Percentiles rank a stretch among this genome's conserved stretches.
Evolutionary conservation across 768 basidiomycete genomes (phyloP).

Genomic region (Amanita pseudoporphyria): DNA sequence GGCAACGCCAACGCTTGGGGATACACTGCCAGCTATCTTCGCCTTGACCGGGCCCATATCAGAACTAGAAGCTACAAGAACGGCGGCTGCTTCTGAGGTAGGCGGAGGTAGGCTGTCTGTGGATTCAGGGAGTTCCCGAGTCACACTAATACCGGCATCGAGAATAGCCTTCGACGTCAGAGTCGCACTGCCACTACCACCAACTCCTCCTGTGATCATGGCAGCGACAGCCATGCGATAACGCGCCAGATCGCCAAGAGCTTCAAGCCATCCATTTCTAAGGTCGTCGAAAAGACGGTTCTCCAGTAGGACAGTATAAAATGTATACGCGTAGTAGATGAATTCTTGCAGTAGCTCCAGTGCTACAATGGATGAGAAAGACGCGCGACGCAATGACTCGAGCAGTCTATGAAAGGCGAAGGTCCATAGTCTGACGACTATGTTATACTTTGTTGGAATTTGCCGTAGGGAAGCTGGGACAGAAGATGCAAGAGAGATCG

Average conservation of each 20-base stretch:
- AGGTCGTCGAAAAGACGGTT: conserved; percentile 63
- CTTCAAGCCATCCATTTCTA: conserved; percentile 87
- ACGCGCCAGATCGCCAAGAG: conserved; percentile 90
- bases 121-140: not conserved
- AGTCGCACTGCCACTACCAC: conserved; percentile 24
- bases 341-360: conserved; percentile 92
- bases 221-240: conserved; percentile 96
- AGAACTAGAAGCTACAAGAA: conserved; percentile 27
- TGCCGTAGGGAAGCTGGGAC: conserved; percentile 84
- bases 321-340: conserved; percentile 90
- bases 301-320: conserved; percentile 86
- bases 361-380: conserved; percentile 57
- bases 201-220: conserved; percentile 49
- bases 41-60: not conserved
- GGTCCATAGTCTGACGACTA: conserved; percentile 89
- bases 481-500: conserved; percentile 75
- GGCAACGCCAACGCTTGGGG: conserved; percentile 75
- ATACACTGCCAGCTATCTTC: conserved; percentile 54
- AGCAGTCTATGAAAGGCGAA: conserved; percentile 85
- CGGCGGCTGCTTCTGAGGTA: conserved; percentile 9
- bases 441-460: conserved; percentile 92
- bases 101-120: conserved; percentile 10
- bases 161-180: conserved; percentile 52
- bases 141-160: conserved; percentile 27
- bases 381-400: conserved; percentile 81